Base-by-base conservation (phyloP, 2,329 filamentous ascomycete genomes). In the Fonsecaea multimorphosa region DNA sequence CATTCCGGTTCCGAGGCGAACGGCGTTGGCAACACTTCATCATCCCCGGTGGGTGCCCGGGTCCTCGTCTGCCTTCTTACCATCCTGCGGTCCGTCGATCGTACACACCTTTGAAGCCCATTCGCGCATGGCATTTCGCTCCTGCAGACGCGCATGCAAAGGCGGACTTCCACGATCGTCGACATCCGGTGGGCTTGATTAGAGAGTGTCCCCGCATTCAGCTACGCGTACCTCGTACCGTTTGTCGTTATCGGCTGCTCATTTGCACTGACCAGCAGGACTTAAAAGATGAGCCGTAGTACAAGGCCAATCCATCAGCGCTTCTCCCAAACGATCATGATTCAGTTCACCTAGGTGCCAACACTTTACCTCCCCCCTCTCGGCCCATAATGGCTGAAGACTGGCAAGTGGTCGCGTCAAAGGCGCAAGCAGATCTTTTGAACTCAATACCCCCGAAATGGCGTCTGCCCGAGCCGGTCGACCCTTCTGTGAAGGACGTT, bases 361-460 rank as follows among this genome's bases (percentile, higher is more conserved):
- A 14, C 19, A 49, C 9, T 14, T 16, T 14, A 5, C 6, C 27
- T 12, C 44, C 44, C 19, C 22, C 22, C 8, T 19, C n/a, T 6
- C 16, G 2, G 38, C 19, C 16, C 12, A 58, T 19, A 4, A 60
- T 61, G 58, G 49, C 56, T 51, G 22, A 40, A 46, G 38, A 22
- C 32, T 68, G 66, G 66, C 51, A 63, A n/a, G 27, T 54, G 12
- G 56, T 65, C 34, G 64, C 64, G 4, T 44, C 29, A 55, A 51
- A 54, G 22, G 55, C 59, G n/a, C 67, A 67, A 51, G 27, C 31
- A 14, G 22, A 14, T 19, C 54, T 66, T 7, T 40, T 66, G 27
- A 49, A 66, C 24, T 49, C 62, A 3, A 69, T 69, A 22, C 67
- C 67, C 19, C 3, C 14, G 1, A 53, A 27, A 14, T 69, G 67